phyloP scores from a whole-genome alignment of 495 filamentous ascomycete species.

The Bacidia gigantensis region DNA sequence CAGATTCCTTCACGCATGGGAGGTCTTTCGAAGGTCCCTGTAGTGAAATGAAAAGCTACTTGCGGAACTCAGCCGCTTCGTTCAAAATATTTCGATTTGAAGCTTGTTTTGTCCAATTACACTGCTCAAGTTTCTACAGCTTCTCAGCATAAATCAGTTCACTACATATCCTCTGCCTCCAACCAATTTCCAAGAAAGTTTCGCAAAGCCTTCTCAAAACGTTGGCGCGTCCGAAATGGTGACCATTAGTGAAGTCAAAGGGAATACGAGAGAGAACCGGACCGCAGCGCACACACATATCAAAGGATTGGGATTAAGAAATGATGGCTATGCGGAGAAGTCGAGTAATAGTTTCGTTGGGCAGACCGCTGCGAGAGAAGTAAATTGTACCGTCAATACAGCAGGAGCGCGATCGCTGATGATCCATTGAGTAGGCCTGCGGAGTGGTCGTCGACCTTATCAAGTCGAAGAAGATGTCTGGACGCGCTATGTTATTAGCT shows the following conservation, averaged over 20 bases:
- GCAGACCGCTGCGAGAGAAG: constrained; percentile 77
- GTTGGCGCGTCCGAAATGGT: constrained; percentile 46
- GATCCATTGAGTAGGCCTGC: constrained; percentile 49
- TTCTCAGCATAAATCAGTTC: no score
- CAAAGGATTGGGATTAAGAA: constrained; percentile 73
- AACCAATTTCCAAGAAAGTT: neutral
- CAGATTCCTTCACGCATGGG: neutral
- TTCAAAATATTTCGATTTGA: neutral
- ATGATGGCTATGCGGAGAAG: constrained; percentile 69
- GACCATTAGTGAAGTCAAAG: constrained; percentile 90
- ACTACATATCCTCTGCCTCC: no score
- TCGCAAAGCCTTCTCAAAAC: neutral
- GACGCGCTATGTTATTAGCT: constrained; percentile 80
- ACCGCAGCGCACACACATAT: constrained; percentile 97
- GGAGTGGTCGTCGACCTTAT: constrained; percentile 93
- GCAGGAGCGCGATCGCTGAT: neutral
- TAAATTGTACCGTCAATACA: constrained; percentile 22
- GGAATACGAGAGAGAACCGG: constrained; percentile 85
- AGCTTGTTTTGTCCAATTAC: neutral
- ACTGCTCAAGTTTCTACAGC: neutral
- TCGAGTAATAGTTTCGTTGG: constrained; percentile 75
- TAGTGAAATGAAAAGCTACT: neutral
- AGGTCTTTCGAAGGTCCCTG: neutral
- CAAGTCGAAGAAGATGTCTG: constrained; percentile 90
- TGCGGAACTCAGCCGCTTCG: neutral